phyloP scores from a whole-genome alignment of 1,284 basidiomycete genomes.

The Papiliotrema flavescens region DNA sequence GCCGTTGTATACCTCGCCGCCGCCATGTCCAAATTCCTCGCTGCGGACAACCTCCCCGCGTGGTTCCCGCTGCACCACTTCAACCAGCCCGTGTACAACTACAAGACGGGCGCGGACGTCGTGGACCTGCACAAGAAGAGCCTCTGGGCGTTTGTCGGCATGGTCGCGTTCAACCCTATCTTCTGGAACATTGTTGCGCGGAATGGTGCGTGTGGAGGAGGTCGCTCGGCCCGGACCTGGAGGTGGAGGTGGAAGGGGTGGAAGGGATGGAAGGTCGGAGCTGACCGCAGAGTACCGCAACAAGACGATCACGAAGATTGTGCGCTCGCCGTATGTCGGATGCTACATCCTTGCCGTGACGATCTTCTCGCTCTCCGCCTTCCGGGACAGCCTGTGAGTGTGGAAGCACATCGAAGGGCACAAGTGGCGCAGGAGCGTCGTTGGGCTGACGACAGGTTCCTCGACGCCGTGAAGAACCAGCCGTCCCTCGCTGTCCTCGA shows the following conservation, averaged over 20 bases:
- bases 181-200: conserved; percentile 95
- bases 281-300: conserved; percentile 71
- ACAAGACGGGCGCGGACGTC: conserved; percentile 22
- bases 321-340: conserved; percentile 69
- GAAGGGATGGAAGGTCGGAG: conserved; percentile 79
- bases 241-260: conserved; percentile 48
- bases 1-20: not conserved
- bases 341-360: conserved; percentile 88
- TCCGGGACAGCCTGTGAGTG: conserved; percentile 80
- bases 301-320: conserved; percentile 76
- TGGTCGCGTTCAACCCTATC: conserved; percentile 82
- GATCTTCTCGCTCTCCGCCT: conserved; percentile 80
- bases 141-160: conserved; percentile 60
- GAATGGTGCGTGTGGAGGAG: conserved; percentile 50
- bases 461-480: conserved; percentile 33
- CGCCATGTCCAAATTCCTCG: conserved; percentile 6
- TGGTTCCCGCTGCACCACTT: conserved; percentile 31
- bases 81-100: conserved; percentile 23
- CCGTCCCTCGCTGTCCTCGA: conserved; percentile 49
- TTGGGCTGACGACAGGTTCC: conserved; percentile 29
- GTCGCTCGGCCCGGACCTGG: conserved; percentile 7
- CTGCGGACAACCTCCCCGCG: conserved; percentile 20
- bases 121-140: conserved; percentile 63
- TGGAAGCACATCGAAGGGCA: no score
- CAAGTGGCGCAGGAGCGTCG: not conserved